A percentile compares a stretch with the other conserved stretches of the same genome.
phyloP scores from a whole-genome alignment of 2,329 filamentous ascomycete genomes.

The Neofusicoccum sp. region DNA sequence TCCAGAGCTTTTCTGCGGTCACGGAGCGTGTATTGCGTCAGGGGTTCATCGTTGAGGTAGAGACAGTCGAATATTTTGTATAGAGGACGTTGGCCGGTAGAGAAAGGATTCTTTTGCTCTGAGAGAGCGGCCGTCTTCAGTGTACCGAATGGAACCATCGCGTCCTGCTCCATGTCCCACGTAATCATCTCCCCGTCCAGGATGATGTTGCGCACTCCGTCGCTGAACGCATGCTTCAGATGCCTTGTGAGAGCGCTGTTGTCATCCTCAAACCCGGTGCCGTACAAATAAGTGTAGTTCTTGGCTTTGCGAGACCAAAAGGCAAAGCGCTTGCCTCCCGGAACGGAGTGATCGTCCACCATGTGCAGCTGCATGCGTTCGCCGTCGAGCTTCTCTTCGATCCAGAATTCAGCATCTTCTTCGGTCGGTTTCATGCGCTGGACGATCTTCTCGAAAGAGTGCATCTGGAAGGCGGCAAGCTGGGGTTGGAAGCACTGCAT shows the following conservation, averaged over 20 bases:
- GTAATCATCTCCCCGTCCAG: slow-evolving; percentile 98
- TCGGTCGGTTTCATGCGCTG: slow-evolving; percentile 65
- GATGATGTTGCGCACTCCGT: slow-evolving; percentile 81
- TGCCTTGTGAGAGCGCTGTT: slow-evolving; percentile 79
- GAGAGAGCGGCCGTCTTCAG: slow-evolving; percentile 87
- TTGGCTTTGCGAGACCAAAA: slow-evolving; percentile 98
- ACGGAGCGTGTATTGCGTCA: slow-evolving; percentile 81
- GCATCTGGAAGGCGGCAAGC: slow-evolving; percentile 87
- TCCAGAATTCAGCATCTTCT: slow-evolving; percentile 83
- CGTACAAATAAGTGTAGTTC: slow-evolving; percentile 94
- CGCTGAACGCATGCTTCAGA: slow-evolving; percentile 73
- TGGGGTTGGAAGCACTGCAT: slow-evolving; percentile 98
- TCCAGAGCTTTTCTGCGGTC: slow-evolving; percentile 78
- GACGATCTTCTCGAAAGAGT: slow-evolving; percentile 79
- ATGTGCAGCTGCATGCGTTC: slow-evolving; percentile 98
- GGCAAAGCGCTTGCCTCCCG: slow-evolving; percentile 72
- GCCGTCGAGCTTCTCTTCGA: slow-evolving; percentile 96
- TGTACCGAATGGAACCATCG: slow-evolving; percentile 86
- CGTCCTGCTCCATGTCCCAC: slow-evolving; percentile 86
- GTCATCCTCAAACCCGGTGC: slow-evolving; percentile 71
- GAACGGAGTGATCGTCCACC: slow-evolving; percentile 66
- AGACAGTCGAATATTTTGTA: slow-evolving; percentile 91
- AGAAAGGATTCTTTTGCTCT: slow-evolving; percentile 73
- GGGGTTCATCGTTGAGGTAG: slow-evolving; percentile 76
- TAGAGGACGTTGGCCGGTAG: slow-evolving; percentile 70